A percentile compares a stretch with the other conserved stretches of the same genome.
Conservation (phyloP, 2,329 filamentous ascomycete genomes). For the Sclerotinia spermophila region DNA sequence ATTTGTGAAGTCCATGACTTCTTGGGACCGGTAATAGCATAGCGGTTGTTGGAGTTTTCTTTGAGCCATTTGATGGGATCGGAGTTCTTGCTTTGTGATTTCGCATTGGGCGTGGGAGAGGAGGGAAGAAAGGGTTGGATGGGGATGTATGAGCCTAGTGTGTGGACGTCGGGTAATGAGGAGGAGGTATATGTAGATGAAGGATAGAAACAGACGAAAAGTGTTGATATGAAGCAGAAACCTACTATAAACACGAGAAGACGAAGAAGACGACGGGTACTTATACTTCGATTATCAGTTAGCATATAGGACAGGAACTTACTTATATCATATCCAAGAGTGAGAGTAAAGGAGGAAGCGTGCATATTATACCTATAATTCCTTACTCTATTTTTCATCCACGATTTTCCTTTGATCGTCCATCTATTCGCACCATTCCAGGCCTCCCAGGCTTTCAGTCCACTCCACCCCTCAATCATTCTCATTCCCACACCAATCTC, state of each 20-base stretch:
- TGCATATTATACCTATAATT: not conserved
- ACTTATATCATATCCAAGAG: not conserved
- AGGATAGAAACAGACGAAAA: not conserved
- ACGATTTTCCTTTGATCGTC: not conserved
- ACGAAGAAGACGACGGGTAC: not conserved
- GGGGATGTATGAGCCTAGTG: not conserved
- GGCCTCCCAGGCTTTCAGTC: not conserved
- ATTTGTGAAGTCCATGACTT: not conserved
- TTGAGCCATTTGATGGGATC: constrained; percentile 38
- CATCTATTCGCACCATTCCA: not conserved
- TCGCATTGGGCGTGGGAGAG: not conserved
- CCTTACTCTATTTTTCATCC: not conserved
- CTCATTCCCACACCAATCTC: not conserved
- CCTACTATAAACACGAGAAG: not conserved
- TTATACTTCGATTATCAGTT: not conserved
- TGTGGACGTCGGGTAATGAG: not conserved
- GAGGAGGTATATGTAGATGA: not conserved
- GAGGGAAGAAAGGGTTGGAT: not conserved
- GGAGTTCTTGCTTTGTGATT: constrained; percentile 2
- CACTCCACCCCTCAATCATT: not conserved
- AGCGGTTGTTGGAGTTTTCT: constrained; percentile 37
- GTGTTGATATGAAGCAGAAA: not conserved
- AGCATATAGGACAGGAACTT: not conserved
- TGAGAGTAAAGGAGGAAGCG: not conserved
- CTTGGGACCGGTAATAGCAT: constrained; percentile 25